Base-by-base conservation (phyloP, 257 asterid genomes). In the Ballota nigra region DNA sequence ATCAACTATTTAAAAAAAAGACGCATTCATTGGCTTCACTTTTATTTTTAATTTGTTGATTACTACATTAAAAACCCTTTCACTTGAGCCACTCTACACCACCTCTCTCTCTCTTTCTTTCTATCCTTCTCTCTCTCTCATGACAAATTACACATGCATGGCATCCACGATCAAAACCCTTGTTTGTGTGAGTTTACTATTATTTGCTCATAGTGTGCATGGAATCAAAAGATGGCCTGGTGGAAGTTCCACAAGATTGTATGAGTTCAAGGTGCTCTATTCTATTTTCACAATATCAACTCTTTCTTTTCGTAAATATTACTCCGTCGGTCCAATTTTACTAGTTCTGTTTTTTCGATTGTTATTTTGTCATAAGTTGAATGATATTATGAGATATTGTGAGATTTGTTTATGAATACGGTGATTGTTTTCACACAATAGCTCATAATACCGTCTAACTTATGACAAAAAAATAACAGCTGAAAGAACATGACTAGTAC, bases 211-310 rank as follows among this genome's bases (percentile, higher is more conserved):
- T 11, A 34, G 40, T 19, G 77, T 69, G 22, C 66, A 62, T 66
- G 86, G 72, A 18, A 41, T 58, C 10, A 59, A 67, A 40, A 79
- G 57, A 63, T 73, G 85, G 82, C 88, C 84, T 18, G 75, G 75
- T 28, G 86, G 88, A 4, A 75, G 85, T 33, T 63, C 89, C 51
- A 80, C 92, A 23, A 82, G 85, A 75, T 78, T 62, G 49, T 83
- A 84, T 24, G 85, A 86, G 26, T 86, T 86, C 67, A 86, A 83
- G 88, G 92, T 86, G 63, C 43, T 2, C 9, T 55, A 12, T 38
- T 69, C 55, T 36, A 52, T 26, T n/a, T 36, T 11, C 15, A 63
- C 4, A 60, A 11, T 20, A 63, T 9, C 12, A 34, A 34, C 23
- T n/a, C 24, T 67, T 23, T 49, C 49, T 33, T 29, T 55, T 55